Conservation (phyloP, 2,329 filamentous ascomycete species). For the Alternaria rosae region DNA sequence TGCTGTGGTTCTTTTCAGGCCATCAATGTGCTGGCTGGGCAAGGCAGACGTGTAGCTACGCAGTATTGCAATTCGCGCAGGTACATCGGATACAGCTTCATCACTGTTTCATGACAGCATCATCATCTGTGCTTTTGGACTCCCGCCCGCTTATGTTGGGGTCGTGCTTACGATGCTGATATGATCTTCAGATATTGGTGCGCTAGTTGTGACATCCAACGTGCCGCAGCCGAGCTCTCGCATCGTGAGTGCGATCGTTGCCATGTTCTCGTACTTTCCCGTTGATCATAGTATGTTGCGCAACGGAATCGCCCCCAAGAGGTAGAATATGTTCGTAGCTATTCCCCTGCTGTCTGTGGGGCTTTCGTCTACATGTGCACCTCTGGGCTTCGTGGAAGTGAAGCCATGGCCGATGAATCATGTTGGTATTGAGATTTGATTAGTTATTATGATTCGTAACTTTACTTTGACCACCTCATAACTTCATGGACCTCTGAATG, state of each 20-base stretch:
- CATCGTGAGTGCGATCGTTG: not conserved
- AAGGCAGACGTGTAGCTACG: conserved; percentile 5
- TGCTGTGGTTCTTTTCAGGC: conserved; percentile 5
- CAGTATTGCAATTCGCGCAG: not conserved
- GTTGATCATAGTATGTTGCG: not conserved
- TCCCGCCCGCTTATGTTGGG: not conserved
- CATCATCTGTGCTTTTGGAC: conserved; percentile 1
- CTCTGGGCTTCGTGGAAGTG: not conserved
- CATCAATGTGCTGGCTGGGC: not conserved
- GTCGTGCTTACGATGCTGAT: not conserved
- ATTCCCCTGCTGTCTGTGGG: not conserved
- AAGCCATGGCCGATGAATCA: not conserved
- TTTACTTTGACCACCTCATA: not conserved
- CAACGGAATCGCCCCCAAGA: not conserved
- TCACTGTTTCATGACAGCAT: not conserved
- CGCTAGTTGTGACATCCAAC: not conserved
- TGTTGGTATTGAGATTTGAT: not conserved
- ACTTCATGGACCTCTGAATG: not conserved
- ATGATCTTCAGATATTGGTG: conserved; percentile 2
- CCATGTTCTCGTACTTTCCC: not conserved
- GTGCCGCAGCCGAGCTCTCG: not conserved
- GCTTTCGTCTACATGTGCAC: not conserved
- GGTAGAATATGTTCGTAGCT: not conserved
- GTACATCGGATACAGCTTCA: not conserved
- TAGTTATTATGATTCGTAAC: not conserved